Evolutionary conservation across 805 yeast genomes (phyloP), one percentile per base, ranked within the genome.

Genomic region (Wickerhamiella musiphila): DNA sequence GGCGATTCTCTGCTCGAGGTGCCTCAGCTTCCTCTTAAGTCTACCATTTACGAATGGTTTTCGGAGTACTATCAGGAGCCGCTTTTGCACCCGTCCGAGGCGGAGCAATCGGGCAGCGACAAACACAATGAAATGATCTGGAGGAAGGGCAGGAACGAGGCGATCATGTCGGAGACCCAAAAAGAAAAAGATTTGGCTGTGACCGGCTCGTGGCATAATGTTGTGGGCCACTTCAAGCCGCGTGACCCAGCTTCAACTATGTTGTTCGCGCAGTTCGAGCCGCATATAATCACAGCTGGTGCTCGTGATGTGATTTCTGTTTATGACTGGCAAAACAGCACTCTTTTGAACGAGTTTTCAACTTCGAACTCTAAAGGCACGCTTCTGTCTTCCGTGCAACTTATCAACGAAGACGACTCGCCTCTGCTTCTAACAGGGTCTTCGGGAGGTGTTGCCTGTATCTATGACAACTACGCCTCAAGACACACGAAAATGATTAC

Each of bases 1-100:
- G n/a, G n/a, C n/a, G n/a, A n/a, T n/a, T n/a, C n/a, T n/a, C 5
- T 14, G 3, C 8, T 7, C n/a, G 18, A 18, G 15, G 30, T 19
- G 18, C n/a, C 45, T 6, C 35, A 34, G 5, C 35, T 58, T 31
- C 60, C 57, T 2, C 37, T 58, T 25, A 32, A 48, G 22, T 46
- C 57, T 21, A 48, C 48, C 8, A 56, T 61, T 43, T 48, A 57
- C 34, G 59, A 59, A 26, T 56, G 62, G 59, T 45, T 60, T 31
- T 69, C 81, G 37, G 98, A 90, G 51, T 84, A 83, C 48, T 90
- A 86, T 58, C 93, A 84, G 47, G 96, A 84, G 48, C 95, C 98
- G 0, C 96, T 86, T 49, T 75, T 84, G 75, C 72, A 79, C 8
- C 73, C 70, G 36, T 66, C 69, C 33, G 95, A 86, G 43, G 56